These are phyloP conservation scores for Sindora glabra DNA, from an alignment of 306 rosid genomes.

Conservation along the genomic window DNA sequence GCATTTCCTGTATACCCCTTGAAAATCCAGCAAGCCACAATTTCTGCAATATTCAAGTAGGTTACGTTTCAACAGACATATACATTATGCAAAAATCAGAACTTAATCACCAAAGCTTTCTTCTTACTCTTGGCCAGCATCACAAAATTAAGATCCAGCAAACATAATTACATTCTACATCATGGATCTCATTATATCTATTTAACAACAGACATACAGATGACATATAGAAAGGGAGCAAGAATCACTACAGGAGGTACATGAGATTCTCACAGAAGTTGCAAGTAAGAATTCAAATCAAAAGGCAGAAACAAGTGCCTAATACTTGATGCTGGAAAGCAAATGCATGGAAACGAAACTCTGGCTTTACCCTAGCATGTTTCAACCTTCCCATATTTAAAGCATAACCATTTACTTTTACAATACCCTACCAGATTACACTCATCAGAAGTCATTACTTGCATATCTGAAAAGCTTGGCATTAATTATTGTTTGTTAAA, in stretches of 20 bases:
- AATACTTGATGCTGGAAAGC: not conserved
- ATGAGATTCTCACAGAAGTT: not conserved
- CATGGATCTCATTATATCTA: not conserved
- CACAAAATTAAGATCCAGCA: not conserved
- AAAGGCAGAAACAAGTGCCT: not conserved
- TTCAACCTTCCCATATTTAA: not conserved
- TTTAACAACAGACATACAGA: not conserved
- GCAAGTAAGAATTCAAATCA: not conserved
- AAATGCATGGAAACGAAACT: not conserved
- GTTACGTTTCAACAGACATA: not conserved
- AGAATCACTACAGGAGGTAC: not conserved
- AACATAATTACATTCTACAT: not conserved
- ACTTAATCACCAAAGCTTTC: not conserved
- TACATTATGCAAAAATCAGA: conserved; percentile 5
- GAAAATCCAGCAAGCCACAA: conserved; percentile 99
- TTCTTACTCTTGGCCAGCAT: not conserved
- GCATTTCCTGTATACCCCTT: conserved; percentile 99
- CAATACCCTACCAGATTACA: not conserved
- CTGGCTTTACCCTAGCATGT: not conserved
- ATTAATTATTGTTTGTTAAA: not conserved
- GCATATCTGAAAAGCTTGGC: not conserved
- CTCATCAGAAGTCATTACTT: not conserved
- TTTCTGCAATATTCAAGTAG: conserved; percentile 59
- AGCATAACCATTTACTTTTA: not conserved
- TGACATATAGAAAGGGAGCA: not conserved